Conservation (phyloP, 2,329 filamentous ascomycete species). For the Fusarium newnesense region DNA sequence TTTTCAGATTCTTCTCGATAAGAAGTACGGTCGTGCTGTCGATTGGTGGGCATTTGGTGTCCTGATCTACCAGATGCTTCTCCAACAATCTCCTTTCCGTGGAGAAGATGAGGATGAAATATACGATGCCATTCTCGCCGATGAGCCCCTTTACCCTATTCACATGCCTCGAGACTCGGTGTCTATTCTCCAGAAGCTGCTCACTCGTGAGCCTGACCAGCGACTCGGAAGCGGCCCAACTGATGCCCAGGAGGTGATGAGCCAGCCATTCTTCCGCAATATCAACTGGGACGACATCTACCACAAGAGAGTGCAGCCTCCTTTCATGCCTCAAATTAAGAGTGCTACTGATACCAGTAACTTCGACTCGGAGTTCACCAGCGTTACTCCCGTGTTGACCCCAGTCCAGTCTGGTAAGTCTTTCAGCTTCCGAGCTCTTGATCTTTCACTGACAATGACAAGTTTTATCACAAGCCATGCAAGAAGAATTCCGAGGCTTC, state of each 20-base stretch:
- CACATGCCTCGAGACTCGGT: constrained; percentile 99
- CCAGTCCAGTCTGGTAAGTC: constrained; percentile 94
- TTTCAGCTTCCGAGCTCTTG: not conserved
- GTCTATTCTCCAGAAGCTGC: constrained; percentile 95
- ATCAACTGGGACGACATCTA: constrained; percentile 99
- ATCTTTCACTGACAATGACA: constrained; percentile 40
- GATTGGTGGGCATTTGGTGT: constrained; percentile 99
- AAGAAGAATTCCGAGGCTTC: constrained; percentile 99
- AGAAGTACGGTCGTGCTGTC: constrained; percentile 96
- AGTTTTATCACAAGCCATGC: constrained; percentile 98
- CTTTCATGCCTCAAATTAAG: constrained; percentile 90
- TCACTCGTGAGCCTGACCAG: constrained; percentile 93
- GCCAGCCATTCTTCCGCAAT: constrained; percentile 96
- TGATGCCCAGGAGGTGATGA: constrained; percentile 99
- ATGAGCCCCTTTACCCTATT: constrained; percentile 97
- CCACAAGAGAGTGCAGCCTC: constrained; percentile 89
- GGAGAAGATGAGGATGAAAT: constrained; percentile 99
- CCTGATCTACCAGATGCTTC: constrained; percentile 98
- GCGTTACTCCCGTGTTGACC: constrained; percentile 95
- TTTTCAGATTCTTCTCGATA: constrained; percentile 87
- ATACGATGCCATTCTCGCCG: constrained; percentile 96
- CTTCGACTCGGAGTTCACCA: constrained; percentile 98
- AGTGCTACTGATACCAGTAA: constrained; percentile 98
- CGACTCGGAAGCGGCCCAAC: constrained; percentile 94
- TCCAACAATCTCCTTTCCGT: constrained; percentile 98